Evolutionary conservation across 805 yeast genomes (phyloP), one percentile per base, ranked within the genome.

Genomic region (Kazachstania kunashirensis): DNA sequence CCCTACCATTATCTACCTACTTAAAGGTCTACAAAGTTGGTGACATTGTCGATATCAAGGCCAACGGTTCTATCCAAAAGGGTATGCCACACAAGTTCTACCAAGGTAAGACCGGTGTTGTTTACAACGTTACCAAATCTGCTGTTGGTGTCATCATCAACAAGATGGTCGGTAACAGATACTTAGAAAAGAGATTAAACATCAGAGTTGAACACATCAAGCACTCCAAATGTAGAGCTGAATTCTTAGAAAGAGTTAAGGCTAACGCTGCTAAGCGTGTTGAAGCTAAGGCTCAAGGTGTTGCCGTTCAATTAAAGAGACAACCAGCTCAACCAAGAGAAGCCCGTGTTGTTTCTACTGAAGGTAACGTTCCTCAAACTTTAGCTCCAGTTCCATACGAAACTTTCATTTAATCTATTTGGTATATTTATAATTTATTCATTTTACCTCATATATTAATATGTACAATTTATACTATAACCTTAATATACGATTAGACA

Each of bases 11-110:
- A 78, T 84, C 96, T 57, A 84, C 94, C 67, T 92, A 89, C 92
- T 73, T 92, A 77, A 86, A 84, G 82, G 73, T 78, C 67, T 92
- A 92, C 94, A 86, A 79, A 73, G 96, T 92, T 62, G 98, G 98
- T 66, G 98, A 92, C 71, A 89, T 92, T 62, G 98, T 92, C 65
- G 98, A 92, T 73, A 88, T 92, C 78, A 89, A 84, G 76, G 98
- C 94, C 70, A 92, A 92, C 70, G 96, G 96, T 79, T 77, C 98
- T 57, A 77, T 88, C 78, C 97, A 92, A 70, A 88, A 89, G 82
- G 96, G 97, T 84, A 85, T 92, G 96, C 98, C 98, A 70, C 95
- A 85, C 86, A 92, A 92, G 78, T 88, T 77, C 83, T 92, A 92
- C 96, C 96, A 92, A 79, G 98, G 98, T 74, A 92, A 88, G 81